Conservation (phyloP, 352 stramenopile genomes). For the Pilasporangium apinafurcum region DNA sequence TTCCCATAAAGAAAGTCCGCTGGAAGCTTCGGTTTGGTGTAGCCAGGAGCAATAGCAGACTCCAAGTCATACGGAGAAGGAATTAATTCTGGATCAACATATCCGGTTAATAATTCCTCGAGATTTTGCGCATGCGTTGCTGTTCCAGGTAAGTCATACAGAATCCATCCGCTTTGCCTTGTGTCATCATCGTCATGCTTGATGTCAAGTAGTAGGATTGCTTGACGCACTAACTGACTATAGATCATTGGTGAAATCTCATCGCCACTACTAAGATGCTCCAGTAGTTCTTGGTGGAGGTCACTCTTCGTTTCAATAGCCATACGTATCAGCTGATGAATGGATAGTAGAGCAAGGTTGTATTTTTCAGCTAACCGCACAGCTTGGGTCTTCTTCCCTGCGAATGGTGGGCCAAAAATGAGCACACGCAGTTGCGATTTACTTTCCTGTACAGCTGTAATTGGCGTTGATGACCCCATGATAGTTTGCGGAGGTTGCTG, state of each 20-base stretch:
- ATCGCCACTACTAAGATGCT: conserved; percentile 22
- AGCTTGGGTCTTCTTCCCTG: conserved; percentile 50
- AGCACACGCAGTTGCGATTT: conserved; percentile 34
- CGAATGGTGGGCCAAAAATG: conserved; percentile 52
- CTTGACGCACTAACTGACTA: conserved; percentile 41
- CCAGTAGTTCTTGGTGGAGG: conserved; percentile 17
- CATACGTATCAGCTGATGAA: conserved; percentile 30
- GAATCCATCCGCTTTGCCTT: conserved; percentile 34
- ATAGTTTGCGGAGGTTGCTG: not conserved
- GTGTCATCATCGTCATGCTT: not conserved
- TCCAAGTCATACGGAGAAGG: conserved; percentile 47
- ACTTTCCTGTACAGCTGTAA: no score
- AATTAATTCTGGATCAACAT: conserved; percentile 30
- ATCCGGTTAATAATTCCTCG: conserved; percentile 49
- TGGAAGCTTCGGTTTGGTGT: conserved; percentile 22
- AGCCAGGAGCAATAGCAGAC: conserved; percentile 40
- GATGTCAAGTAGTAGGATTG: conserved; percentile 15
- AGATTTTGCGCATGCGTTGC: conserved; percentile 30
- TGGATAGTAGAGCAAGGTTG: conserved; percentile 42
- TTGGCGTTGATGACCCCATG: not conserved
- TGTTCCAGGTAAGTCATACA: conserved; percentile 58
- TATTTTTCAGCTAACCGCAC: conserved; percentile 40
- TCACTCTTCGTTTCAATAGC: conserved; percentile 20
- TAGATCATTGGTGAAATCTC: conserved; percentile 47
- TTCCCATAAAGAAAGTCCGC: conserved; percentile 49